Base-by-base conservation (phyloP, 1,284 basidiomycete species). In the Rhodofomes roseus region DNA sequence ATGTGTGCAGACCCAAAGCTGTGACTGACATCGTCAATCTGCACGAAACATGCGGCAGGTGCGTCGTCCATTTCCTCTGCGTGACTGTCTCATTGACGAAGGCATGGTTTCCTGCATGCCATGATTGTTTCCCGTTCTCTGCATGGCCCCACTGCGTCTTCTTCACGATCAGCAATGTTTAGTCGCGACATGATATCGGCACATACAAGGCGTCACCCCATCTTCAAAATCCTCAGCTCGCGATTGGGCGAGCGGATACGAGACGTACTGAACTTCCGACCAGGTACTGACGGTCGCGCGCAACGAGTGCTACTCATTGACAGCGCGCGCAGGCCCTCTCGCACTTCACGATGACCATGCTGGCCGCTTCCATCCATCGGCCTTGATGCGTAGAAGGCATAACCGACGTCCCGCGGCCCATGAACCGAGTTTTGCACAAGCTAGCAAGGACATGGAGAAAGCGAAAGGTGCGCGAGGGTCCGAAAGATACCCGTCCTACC, bases 41-140 rank as follows among this genome's bases (percentile, higher is more conserved):
- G n/a, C 97, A 99, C 74, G 97, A 99, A 76, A 96, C 98, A 71
- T 91, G 97, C 52, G 97, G 97, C 66, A 66, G 91, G 90, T 89
- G 51, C 60, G 81, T 18, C 54, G n/a, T n/a, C 22, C 50, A 29
- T 53, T 53, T 31, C 12, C 22, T 0, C 34, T 1, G 41, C 20
- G 36, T 41, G n/a, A 39, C 11, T 39, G 14, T 16, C 54, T 8
- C 23, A 6, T 54, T 27, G 44, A 56, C 55, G 58, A 34, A 51
- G 36, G 39, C 34, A 37, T 60, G 37, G 37, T 48, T 43, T 55
- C 31, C 20, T 63, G 87, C 97, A 99, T 73, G 96, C 97, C 12
- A 86, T 99, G 81, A 96, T 99, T 64, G 86, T 99, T 55, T 95
- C 93, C 0, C 97, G 99, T 74, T 96, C 99, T 65, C 97, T 97